phyloP scores from a whole-genome alignment of 176 grass and related monocot species.

The Poa pratensis region DNA sequence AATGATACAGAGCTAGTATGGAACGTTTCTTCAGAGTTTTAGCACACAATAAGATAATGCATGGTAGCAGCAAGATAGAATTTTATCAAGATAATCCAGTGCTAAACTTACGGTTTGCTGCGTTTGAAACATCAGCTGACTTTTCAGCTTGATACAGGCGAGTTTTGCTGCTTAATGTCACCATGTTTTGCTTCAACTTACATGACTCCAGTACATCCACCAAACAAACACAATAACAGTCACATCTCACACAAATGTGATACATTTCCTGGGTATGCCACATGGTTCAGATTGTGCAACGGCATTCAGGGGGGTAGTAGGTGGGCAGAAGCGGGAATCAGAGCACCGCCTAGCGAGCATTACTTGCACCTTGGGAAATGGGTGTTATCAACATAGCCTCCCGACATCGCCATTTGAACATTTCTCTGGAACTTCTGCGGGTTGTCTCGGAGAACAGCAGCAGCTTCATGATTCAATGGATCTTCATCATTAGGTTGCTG shows the following conservation, averaged over 20 bases:
- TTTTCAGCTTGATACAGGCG: not conserved
- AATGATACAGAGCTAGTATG: not conserved
- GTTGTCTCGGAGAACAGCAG: slow-evolving; percentile 57
- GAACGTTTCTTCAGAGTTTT: not conserved
- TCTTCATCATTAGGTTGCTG: slow-evolving; percentile 85
- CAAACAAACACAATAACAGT: slow-evolving; percentile 23
- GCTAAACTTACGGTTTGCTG: not conserved
- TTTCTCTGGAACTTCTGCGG: slow-evolving; percentile 70
- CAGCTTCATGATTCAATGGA: slow-evolving; percentile 71
- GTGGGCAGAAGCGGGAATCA: not conserved
- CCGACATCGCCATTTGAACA: slow-evolving; percentile 61
- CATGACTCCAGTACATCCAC: not conserved
- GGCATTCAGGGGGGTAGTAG: not conserved
- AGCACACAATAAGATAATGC: not conserved
- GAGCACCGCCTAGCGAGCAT: not conserved
- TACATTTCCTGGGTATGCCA: slow-evolving; percentile 4
- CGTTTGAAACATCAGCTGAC: slow-evolving; percentile 3
- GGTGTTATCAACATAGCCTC: slow-evolving; percentile 53
- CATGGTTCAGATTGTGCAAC: slow-evolving; percentile 22
- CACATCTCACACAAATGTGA: not conserved
- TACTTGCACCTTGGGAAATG: slow-evolving; percentile 66
- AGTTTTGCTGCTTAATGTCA: not conserved
- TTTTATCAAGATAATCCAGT: slow-evolving; percentile 5
- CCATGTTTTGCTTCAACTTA: slow-evolving; percentile 26
- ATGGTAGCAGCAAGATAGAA: not conserved